Evolutionary conservation across 2,329 filamentous ascomycete species (phyloP), one percentile per base, ranked within the genome.

Genomic region (Ophiobolus disseminans): DNA sequence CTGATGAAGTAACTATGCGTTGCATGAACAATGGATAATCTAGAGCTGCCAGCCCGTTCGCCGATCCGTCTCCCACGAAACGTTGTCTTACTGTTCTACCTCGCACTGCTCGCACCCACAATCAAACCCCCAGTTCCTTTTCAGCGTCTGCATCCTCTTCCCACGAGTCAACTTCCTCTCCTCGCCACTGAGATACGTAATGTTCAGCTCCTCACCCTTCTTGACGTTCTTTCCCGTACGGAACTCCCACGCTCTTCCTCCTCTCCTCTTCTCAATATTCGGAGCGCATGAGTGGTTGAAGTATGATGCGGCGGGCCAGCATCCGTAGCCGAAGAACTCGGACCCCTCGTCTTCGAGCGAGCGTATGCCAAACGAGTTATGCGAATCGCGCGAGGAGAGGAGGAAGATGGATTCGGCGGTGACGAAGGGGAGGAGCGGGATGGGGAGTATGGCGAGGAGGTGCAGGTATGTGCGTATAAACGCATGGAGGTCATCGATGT

Each of bases 231-330:
- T 53, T 0, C 51, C 66, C 2, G 73, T 62, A 30, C 62, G 57
- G 41, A 80, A 80, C 32, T 62, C 48, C 78, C 78, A 80, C 19
- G 38, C 50, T 28, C 74, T 57, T 0, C 76, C 77, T 1, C 63
- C 61, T 8, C 77, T 62, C 31, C 53, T 61, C 68, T 80, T 80
- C 35, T 59, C 61, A 1, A 80, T 52, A 34, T 76, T 80, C 19
- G 77, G 76, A 13, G 41, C 60, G 57, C 78, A 80, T 4, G 70
- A 74, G 53, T 80, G 78, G 41, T 80, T 80, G 66, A 78, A 80
- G 60, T 78, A 80, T 51, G 72, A 76, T 1, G 78, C 77, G 4
- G 63, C 61, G 0, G 77, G 74, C 71, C 77, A 80, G 25, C 78
- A 70, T 0, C 73, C 76, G 39, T 76, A 80, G 13, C 77, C 78